A percentile compares a stretch with the other conserved stretches of the same genome.
These are phyloP conservation scores for Candida arabinofermentans DNA, from an alignment of 805 yeast genomes.

Conservation along the genomic window DNA sequence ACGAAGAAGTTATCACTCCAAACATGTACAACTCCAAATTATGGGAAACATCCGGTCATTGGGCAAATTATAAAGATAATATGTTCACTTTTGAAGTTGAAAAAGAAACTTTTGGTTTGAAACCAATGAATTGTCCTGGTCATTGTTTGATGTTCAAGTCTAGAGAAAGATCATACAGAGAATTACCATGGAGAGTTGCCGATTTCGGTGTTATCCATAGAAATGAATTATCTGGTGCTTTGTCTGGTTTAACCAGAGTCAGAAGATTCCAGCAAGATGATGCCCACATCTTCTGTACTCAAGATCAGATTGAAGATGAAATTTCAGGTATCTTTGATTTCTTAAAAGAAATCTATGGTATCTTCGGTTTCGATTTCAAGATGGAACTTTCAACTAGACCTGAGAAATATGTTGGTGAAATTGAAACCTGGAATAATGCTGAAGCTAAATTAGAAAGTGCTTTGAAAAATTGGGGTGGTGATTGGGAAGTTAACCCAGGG, in stretches of 20 bases:
- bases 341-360: constrained; percentile 79
- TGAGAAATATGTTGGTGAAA: constrained; percentile 90
- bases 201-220: constrained; percentile 97
- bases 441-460: constrained; percentile 82
- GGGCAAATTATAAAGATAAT: constrained; percentile 96
- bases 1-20: constrained; percentile 98
- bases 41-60: constrained; percentile 99
- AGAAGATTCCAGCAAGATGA: constrained; percentile 99
- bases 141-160: constrained; percentile 91
- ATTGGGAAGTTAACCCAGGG: constrained; percentile 94
- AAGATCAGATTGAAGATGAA: constrained; percentile 84
- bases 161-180: constrained; percentile 93
- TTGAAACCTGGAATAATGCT: constrained; percentile 91
- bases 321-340: constrained; percentile 82
- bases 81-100: constrained; percentile 97
- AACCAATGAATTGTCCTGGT: constrained; percentile 92
- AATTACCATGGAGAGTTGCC: constrained; percentile 97
- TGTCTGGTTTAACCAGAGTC: constrained; percentile 92
- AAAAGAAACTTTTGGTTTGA: constrained; percentile 90
- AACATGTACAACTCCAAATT: constrained; percentile 96
- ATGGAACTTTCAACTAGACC: constrained; percentile 98
- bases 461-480: constrained; percentile 78
- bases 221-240: constrained; percentile 94
- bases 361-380: constrained; percentile 91
- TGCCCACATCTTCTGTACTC: constrained; percentile 95